Evolutionary conservation across 2,329 filamentous ascomycete species (phyloP).

Genomic region (Ramichloridium luteum): DNA sequence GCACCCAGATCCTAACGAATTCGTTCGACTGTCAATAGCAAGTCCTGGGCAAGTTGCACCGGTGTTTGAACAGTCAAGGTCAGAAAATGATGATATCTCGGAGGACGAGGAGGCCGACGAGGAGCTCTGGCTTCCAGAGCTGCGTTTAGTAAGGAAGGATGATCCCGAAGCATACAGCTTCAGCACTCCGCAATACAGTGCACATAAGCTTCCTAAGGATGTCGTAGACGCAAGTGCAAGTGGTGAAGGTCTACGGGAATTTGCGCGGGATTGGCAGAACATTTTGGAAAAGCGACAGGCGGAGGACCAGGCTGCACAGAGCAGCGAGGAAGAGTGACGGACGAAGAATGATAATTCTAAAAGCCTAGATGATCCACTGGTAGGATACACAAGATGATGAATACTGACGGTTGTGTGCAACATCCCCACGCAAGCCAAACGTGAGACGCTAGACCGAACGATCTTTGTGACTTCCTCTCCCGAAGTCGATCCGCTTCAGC

Average conservation of each 20-base stretch:
- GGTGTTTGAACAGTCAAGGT: no score
- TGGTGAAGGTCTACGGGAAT: conserved; percentile 60
- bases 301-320: conserved; percentile 23
- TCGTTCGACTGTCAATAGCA: conserved; percentile 16
- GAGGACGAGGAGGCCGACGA: conserved; percentile 44
- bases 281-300: conserved; percentile 31
- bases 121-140: conserved; percentile 54
- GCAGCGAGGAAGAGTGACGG: conserved; percentile 12
- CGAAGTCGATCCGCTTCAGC: no score
- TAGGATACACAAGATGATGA: no score
- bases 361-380: no score
- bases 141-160: conserved; percentile 69
- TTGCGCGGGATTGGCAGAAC: conserved; percentile 38
- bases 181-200: conserved; percentile 75
- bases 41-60: no score
- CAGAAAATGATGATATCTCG: conserved; percentile 17
- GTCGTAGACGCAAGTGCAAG: conserved; percentile 58
- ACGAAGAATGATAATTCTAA: conserved; percentile 17
- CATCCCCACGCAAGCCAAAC: no score
- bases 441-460: no score
- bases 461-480: no score
- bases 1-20: conserved; percentile 10
- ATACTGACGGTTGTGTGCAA: no score
- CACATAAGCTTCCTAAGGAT: conserved; percentile 88
- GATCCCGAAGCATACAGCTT: conserved; percentile 86